Percentiles rank a stretch among this genome's conserved stretches.
Conservation (phyloP, 345 rosid species). For the Brassica cretica region DNA sequence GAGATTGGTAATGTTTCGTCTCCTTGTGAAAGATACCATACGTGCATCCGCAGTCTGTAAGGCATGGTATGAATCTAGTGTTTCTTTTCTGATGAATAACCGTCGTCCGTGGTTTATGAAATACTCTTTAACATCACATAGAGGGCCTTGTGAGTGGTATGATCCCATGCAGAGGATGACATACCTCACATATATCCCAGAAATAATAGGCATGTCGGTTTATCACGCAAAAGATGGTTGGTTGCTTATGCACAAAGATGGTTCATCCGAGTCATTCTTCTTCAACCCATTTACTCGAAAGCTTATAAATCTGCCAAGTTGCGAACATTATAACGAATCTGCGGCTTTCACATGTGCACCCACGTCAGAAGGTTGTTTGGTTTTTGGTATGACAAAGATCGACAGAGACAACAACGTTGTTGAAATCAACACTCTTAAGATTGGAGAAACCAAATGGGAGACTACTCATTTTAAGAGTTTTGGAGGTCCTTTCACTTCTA, state of each 20-base stretch:
- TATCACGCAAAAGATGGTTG: conserved; percentile 62
- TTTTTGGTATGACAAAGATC: conserved; percentile 49
- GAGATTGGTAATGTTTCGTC: conserved; percentile 45
- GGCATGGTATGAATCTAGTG: conserved; percentile 52
- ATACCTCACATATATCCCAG: conserved; percentile 50
- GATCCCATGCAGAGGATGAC: conserved; percentile 54
- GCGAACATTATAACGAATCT: conserved; percentile 36
- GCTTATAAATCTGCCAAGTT: conserved; percentile 49
- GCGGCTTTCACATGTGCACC: conserved; percentile 65
- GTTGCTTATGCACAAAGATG: conserved; percentile 51
- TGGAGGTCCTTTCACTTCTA: not conserved
- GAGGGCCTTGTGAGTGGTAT: conserved; percentile 45
- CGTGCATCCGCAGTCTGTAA: conserved; percentile 56
- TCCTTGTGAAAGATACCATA: conserved; percentile 48
- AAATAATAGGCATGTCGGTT: conserved; percentile 52
- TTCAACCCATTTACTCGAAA: conserved; percentile 55
- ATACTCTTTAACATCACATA: conserved; percentile 44
- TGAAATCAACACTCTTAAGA: conserved; percentile 52
- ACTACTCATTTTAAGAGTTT: conserved; percentile 19
- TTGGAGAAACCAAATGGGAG: conserved; percentile 50
- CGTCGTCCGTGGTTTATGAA: conserved; percentile 67
- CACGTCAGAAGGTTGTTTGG: conserved; percentile 48
- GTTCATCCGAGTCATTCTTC: conserved; percentile 50
- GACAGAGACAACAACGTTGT: conserved; percentile 42
- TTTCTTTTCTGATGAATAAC: conserved; percentile 46